Conservation (phyloP, 805 yeast species). For the Metschnikowia similis region DNA sequence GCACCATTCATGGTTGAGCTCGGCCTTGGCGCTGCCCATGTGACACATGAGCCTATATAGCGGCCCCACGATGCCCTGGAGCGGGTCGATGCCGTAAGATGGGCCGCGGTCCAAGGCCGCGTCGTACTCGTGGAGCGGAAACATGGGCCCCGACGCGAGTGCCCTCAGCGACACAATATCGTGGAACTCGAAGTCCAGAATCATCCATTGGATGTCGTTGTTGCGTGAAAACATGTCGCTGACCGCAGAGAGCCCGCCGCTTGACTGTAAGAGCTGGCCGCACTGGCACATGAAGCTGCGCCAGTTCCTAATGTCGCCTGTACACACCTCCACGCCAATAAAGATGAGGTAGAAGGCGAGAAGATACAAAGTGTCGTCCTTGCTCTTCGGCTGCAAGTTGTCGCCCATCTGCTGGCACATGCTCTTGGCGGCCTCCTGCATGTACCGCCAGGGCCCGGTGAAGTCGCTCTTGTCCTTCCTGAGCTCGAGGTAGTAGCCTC, state of each 20-base stretch:
- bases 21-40: conserved; percentile 13
- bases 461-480: conserved; percentile 13
- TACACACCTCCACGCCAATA: conserved; percentile 20
- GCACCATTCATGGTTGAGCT: conserved; percentile 8
- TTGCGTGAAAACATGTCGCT: conserved; percentile 9
- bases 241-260: conserved; percentile 15
- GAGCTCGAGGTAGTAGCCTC: conserved; percentile 18
- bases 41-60: conserved; percentile 14
- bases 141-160: conserved; percentile 16
- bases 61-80: conserved; percentile 16
- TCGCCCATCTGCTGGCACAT: conserved; percentile 17
- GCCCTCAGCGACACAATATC: conserved; percentile 18
- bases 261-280: conserved; percentile 9
- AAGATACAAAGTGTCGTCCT: conserved; percentile 14
- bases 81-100: conserved; percentile 18
- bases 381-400: conserved; percentile 11
- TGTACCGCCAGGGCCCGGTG: conserved; percentile 17
- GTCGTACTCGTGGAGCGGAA: conserved; percentile 13
- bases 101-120: conserved; percentile 10
- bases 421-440: conserved; percentile 18
- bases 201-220: conserved; percentile 20
- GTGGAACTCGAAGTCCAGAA: conserved; percentile 20
- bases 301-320: conserved; percentile 21
- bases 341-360: conserved; percentile 18
- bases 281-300: conserved; percentile 16